A percentile compares a stretch with the other conserved stretches of the same genome.
phyloP scores from a whole-genome alignment of 306 rosid genomes.

The Prunus armeniaca region DNA sequence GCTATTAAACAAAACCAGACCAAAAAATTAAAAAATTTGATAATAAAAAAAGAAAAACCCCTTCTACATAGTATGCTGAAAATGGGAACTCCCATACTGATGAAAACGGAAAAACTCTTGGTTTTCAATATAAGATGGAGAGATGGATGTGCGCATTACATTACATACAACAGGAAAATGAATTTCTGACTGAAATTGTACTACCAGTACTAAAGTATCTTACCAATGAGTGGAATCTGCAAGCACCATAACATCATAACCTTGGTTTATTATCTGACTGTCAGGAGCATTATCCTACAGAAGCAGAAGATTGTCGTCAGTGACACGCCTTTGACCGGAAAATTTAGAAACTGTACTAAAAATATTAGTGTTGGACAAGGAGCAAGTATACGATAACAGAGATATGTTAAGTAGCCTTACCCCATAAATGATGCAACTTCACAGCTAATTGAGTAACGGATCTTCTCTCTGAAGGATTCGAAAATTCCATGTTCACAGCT shows the following conservation, averaged over 20 bases:
- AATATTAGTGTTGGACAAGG: neutral
- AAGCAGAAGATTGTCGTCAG: constrained; percentile 1
- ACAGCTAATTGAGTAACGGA: constrained; percentile 49
- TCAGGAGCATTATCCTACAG: constrained; percentile 32
- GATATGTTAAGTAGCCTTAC: constrained; percentile 23
- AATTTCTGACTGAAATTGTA: neutral
- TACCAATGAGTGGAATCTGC: neutral
- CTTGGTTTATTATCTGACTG: neutral
- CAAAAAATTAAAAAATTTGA: too few relatives aligned
- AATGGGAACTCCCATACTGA: too few relatives aligned
- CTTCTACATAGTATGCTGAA: neutral
- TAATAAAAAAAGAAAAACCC: too few relatives aligned
- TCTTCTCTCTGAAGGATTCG: constrained; percentile 63
- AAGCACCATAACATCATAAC: neutral
- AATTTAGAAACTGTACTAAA: neutral
- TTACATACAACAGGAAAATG: neutral
- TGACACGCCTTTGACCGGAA: neutral
- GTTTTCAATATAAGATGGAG: neutral
- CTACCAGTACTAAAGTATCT: neutral
- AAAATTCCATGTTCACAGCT: constrained; percentile 47
- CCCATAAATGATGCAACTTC: constrained; percentile 67
- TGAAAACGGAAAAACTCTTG: neutral
- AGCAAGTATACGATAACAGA: neutral
- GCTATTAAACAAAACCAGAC: too few relatives aligned
- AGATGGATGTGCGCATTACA: neutral